Evolutionary conservation across 495 filamentous ascomycete species (phyloP).

Genomic region (Penicillium macrosclerotiorum): DNA sequence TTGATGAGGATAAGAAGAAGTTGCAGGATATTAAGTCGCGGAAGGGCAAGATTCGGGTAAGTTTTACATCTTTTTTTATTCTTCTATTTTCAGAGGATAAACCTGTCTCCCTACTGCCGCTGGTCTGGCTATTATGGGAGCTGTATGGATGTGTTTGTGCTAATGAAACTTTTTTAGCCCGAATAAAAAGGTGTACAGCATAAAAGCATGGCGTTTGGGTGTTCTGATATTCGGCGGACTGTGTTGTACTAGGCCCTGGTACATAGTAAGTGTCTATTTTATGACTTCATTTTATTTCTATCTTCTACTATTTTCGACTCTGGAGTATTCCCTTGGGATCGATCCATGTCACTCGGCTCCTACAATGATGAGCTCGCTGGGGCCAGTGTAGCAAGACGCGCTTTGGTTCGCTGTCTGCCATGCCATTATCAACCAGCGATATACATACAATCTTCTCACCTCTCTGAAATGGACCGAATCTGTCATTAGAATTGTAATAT

Average conservation of each 20-base stretch:
- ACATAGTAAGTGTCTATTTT: slow-evolving; percentile 14
- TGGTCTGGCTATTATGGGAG: too few species aligned
- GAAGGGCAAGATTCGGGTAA: slow-evolving; percentile 48
- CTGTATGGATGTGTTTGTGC: too few species aligned
- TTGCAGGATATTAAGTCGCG: slow-evolving; percentile 50
- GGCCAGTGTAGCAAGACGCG: slow-evolving; percentile 54
- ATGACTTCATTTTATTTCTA: slow-evolving; percentile 3
- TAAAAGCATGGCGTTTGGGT: slow-evolving; percentile 27
- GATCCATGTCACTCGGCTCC: not conserved
- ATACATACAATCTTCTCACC: slow-evolving; percentile 49
- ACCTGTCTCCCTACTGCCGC: not conserved
- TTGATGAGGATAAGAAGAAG: slow-evolving; percentile 55
- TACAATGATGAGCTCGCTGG: slow-evolving; percentile 56
- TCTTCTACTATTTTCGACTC: not conserved
- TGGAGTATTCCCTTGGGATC: not conserved
- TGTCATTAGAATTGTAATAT: too few species aligned
- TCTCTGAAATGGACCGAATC: slow-evolving; percentile 35
- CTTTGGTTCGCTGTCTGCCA: slow-evolving; percentile 36
- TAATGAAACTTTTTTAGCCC: slow-evolving; percentile 33
- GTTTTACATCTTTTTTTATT: slow-evolving; percentile 15
- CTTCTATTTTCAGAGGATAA: not conserved
- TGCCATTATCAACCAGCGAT: slow-evolving; percentile 54
- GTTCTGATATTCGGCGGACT: slow-evolving; percentile 18
- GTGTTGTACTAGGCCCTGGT: slow-evolving; percentile 4
- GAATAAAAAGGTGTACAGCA: slow-evolving; percentile 34